Evolutionary conservation across 768 basidiomycete genomes (phyloP).

Genomic region (Podaxis carcinomalis): DNA sequence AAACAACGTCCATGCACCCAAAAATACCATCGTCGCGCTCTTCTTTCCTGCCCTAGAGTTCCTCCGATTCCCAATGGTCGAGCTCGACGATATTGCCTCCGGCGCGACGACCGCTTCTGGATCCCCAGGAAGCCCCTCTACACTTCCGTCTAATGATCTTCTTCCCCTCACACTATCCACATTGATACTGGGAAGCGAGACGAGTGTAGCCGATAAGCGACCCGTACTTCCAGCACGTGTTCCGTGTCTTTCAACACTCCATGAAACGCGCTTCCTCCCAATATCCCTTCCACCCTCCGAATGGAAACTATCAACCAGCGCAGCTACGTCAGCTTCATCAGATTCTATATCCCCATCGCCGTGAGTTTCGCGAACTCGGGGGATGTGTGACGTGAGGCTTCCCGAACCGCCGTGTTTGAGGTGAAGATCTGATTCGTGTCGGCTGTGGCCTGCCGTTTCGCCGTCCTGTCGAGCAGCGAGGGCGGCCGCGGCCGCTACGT

Average conservation of each 20-base stretch:
- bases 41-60: conserved; percentile 64
- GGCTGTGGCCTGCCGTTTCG: conserved; percentile 10
- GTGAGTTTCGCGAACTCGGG: background rate
- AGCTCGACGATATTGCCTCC: background rate
- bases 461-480: conserved; percentile 53
- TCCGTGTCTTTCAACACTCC: conserved; percentile 56
- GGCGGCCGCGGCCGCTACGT: conserved; percentile 68
- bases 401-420: conserved; percentile 2
- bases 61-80: conserved; percentile 25
- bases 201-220: conserved; percentile 24
- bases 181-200: background rate
- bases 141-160: conserved; percentile 38
- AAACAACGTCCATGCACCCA: conserved; percentile 74
- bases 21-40: conserved; percentile 76
- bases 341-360: conserved; percentile 32
- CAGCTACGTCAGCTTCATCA: conserved; percentile 49
- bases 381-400: conserved; percentile 11
- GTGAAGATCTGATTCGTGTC: background rate
- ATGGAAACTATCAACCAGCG: conserved; percentile 70
- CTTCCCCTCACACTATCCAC: conserved; percentile 25
- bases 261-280: conserved; percentile 54
- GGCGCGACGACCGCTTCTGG: conserved; percentile 14
- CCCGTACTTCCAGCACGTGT: conserved; percentile 45
- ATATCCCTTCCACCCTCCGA: conserved; percentile 58
- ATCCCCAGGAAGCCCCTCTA: conserved; percentile 18